Conservation (phyloP, 1,284 basidiomycete species). For the Trichosporon coremiiforme region DNA sequence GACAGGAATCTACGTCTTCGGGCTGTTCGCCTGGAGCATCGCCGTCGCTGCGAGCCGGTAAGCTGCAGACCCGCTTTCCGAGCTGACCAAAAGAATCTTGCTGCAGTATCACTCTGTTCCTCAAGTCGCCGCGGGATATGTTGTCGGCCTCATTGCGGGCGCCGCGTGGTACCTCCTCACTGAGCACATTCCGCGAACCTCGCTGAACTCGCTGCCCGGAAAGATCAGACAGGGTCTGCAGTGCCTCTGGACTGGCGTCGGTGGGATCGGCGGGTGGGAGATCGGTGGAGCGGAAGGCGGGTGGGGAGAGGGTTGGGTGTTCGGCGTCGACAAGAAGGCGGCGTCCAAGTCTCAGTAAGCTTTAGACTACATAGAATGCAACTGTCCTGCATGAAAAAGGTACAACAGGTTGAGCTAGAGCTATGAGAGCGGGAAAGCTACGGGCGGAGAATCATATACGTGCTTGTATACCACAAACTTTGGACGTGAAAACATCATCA, state of each 20-base stretch:
- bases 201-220: constrained; percentile 33
- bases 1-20: constrained; percentile 42
- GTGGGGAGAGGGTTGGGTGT: constrained; percentile 48
- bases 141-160: constrained; percentile 40
- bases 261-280: constrained; percentile 48
- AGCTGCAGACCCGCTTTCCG: not conserved
- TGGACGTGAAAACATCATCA: not conserved
- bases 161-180: constrained; percentile 41
- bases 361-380: not conserved
- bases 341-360: constrained; percentile 19
- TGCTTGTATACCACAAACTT: constrained; percentile 8
- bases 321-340: constrained; percentile 21
- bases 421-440: not conserved
- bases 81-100: constrained; percentile 40
- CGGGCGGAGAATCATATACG: not conserved
- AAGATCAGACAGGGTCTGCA: constrained; percentile 34
- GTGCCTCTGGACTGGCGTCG: constrained; percentile 43
- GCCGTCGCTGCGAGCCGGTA: constrained; percentile 36
- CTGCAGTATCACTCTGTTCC: constrained; percentile 51
- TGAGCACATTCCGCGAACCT: constrained; percentile 42
- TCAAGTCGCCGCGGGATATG: constrained; percentile 49
- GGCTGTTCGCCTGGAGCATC: constrained; percentile 47
- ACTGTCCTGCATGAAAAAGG: constrained; percentile 22
- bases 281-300: constrained; percentile 45
- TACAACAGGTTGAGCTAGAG: constrained; percentile 14